Evolutionary conservation across 1,284 basidiomycete genomes (phyloP).

Genomic region (Boletus smithii): DNA sequence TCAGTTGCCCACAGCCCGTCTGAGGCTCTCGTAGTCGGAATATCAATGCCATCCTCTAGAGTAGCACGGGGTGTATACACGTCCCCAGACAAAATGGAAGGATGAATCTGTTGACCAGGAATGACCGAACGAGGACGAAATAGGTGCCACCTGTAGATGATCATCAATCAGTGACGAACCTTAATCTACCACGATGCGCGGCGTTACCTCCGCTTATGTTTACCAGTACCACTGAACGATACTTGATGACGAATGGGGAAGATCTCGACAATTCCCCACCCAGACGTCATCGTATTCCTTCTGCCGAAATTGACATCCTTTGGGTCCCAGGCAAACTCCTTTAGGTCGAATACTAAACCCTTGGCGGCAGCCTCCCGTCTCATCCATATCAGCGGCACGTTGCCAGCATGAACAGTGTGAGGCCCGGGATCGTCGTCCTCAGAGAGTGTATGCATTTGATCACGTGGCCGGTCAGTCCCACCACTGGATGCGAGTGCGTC

Average conservation of each 20-base stretch:
- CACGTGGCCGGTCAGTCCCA: not conserved
- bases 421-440: not conserved
- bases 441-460: not conserved
- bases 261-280: conserved; percentile 15
- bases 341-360: conserved; percentile 1
- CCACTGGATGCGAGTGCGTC: not conserved
- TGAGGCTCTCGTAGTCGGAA: not conserved
- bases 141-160: conserved; percentile 9
- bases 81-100: conserved; percentile 5
- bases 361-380: conserved; percentile 1
- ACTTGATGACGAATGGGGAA: conserved; percentile 20
- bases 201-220: conserved; percentile 6
- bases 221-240: conserved; percentile 10
- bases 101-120: conserved; percentile 18
- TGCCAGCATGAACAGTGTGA: conserved; percentile 11
- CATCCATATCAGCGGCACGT: conserved; percentile 22
- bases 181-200: not conserved
- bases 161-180: not conserved
- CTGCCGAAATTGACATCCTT: conserved; percentile 10
- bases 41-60: not conserved
- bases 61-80: conserved; percentile 15
- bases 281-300: not conserved
- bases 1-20: not conserved
- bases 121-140: conserved; percentile 11
- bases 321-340: not conserved